A percentile compares a stretch with the other conserved stretches of the same genome.
phyloP scores from a whole-genome alignment of 2,329 filamentous ascomycete species.

The Monosporascus sp. region DNA sequence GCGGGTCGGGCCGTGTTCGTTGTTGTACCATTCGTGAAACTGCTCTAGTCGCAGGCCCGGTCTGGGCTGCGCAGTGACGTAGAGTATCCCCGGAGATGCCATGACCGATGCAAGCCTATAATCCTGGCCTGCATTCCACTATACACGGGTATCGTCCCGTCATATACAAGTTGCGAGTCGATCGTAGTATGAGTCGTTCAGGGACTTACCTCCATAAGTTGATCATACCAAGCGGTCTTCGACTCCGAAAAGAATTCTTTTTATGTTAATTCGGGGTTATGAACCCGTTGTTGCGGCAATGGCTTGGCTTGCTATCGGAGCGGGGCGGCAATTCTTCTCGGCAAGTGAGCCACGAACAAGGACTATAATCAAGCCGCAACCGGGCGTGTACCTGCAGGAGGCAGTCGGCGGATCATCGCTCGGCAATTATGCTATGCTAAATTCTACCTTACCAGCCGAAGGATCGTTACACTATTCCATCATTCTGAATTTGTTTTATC shows the following conservation, averaged over 20 bases:
- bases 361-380: neutral
- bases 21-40: slow-evolving; percentile 94
- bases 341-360: neutral
- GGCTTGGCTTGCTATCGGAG: neutral
- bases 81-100: slow-evolving; percentile 63
- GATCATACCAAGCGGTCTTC: neutral
- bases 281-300: neutral
- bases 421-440: neutral
- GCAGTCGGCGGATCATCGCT: neutral
- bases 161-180: too few species aligned
- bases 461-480: too few species aligned
- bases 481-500: too few species aligned
- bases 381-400: neutral
- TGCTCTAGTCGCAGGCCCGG: slow-evolving; percentile 57
- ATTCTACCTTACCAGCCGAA: too few species aligned
- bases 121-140: too few species aligned
- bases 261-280: too few species aligned
- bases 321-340: neutral
- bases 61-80: slow-evolving; percentile 80
- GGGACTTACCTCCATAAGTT: too few species aligned
- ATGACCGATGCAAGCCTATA: slow-evolving; percentile 18
- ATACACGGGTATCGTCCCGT: too few species aligned
- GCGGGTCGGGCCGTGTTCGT: slow-evolving; percentile 80
- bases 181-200: too few species aligned
- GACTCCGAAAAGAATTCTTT: too few species aligned